A percentile compares a stretch with the other conserved stretches of the same genome.
Conservation (phyloP, 768 basidiomycete species). For the Termitomyces sp. region DNA sequence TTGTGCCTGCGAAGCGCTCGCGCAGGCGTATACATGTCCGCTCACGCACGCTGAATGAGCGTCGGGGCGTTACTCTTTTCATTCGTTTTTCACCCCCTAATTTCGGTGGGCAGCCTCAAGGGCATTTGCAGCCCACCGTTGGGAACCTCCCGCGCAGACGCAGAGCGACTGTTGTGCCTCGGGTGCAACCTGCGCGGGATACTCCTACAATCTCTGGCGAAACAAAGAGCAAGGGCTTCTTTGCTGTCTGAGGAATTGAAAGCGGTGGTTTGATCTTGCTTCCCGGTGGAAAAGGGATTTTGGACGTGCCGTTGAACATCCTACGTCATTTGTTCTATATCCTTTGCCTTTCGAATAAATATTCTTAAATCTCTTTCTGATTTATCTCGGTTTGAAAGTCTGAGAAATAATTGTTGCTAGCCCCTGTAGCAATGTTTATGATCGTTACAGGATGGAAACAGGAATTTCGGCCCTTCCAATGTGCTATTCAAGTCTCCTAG, state of each 20-base stretch:
- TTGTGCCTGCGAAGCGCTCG: neutral
- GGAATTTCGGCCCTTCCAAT: too few species aligned
- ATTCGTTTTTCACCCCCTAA: conserved; percentile 5
- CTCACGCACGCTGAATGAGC: conserved; percentile 7
- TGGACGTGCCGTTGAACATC: neutral
- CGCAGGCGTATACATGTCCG: neutral
- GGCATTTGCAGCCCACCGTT: conserved; percentile 10
- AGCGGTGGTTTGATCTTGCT: neutral
- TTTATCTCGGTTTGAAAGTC: neutral
- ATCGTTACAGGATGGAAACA: too few species aligned
- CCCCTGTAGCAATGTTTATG: too few species aligned
- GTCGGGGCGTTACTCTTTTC: conserved; percentile 11
- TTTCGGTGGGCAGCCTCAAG: conserved; percentile 13
- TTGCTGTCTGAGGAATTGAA: neutral
- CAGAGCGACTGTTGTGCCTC: neutral
- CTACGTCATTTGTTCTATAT: neutral
- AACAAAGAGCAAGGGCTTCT: neutral
- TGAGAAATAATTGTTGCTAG: neutral
- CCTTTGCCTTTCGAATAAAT: too few species aligned
- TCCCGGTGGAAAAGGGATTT: neutral
- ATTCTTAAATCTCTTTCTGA: too few species aligned
- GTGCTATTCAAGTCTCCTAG: too few species aligned
- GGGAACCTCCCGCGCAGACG: conserved; percentile 11
- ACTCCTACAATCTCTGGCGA: neutral
- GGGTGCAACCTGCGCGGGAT: too few species aligned